These are phyloP conservation scores for Ascocoryne sarcoides DNA, from an alignment of 2,329 filamentous ascomycete genomes.

Conservation along the genomic window DNA sequence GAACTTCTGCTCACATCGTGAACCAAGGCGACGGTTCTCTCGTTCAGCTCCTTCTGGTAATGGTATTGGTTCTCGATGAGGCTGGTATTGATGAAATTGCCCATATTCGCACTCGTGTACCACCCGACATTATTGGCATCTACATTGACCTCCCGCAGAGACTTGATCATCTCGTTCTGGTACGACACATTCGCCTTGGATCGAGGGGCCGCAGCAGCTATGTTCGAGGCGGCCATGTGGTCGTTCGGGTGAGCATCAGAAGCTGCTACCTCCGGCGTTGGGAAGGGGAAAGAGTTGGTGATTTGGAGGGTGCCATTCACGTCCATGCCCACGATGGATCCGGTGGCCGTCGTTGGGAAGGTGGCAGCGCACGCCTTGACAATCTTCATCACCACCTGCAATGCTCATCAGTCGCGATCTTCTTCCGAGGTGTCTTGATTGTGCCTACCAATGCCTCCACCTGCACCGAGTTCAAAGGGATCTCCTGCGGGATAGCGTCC, in stretches of 20 bases:
- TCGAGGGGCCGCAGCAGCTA: slow-evolving; percentile 80
- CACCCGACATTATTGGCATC: slow-evolving; percentile 97
- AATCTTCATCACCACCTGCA: slow-evolving; percentile 90
- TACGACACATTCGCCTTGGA: slow-evolving; percentile 84
- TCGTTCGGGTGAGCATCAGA: slow-evolving; percentile 67
- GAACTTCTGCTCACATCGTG: slow-evolving; percentile 94
- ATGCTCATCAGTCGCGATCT: slow-evolving; percentile 18
- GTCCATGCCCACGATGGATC: slow-evolving; percentile 91
- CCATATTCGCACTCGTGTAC: slow-evolving; percentile 98
- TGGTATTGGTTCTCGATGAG: slow-evolving; percentile 97
- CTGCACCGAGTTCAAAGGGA: slow-evolving; percentile 77
- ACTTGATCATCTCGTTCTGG: slow-evolving; percentile 94
- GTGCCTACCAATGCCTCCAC: slow-evolving; percentile 84
- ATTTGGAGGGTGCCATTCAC: slow-evolving; percentile 71
- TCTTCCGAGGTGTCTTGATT: slow-evolving; percentile 27
- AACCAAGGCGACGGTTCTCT: slow-evolving; percentile 78
- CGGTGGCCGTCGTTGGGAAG: slow-evolving; percentile 84
- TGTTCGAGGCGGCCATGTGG: slow-evolving; percentile 52
- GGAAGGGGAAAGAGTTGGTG: slow-evolving; percentile 94
- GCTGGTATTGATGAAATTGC: slow-evolving; percentile 91
- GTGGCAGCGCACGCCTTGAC: slow-evolving; percentile 86
- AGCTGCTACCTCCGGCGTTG: slow-evolving; percentile 63
- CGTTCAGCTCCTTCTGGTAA: slow-evolving; percentile 89
- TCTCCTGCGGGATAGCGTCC: slow-evolving; percentile 50
- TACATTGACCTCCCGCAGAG: slow-evolving; percentile 93